phyloP scores from a whole-genome alignment of 176 grass and related monocot species.

The Cocos nucifera region DNA sequence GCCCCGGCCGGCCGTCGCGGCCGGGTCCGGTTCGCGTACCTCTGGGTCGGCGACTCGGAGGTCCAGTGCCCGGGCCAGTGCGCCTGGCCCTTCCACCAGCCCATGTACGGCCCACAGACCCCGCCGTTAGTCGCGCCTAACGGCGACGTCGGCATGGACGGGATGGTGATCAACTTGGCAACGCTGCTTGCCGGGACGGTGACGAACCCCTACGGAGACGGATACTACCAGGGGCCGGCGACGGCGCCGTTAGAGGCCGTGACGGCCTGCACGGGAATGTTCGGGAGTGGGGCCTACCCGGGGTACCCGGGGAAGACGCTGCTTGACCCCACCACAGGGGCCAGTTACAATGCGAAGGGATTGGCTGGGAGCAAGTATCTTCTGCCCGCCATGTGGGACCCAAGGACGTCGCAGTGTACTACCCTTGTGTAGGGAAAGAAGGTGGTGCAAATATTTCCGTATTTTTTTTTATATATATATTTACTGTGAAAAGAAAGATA shows the following conservation, averaged over 20 bases:
- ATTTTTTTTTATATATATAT: slow-evolving; percentile 16
- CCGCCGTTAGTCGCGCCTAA: slow-evolving; percentile 52
- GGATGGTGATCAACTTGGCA: slow-evolving; percentile 55
- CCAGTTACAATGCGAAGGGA: slow-evolving; percentile 50
- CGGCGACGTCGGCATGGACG: slow-evolving; percentile 62
- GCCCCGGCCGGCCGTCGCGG: slow-evolving; percentile 11
- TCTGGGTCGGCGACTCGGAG: slow-evolving; percentile 50
- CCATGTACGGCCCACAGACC: slow-evolving; percentile 42
- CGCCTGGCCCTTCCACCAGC: slow-evolving; percentile 71
- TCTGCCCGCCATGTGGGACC: slow-evolving; percentile 78
- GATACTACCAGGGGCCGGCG: slow-evolving; percentile 49
- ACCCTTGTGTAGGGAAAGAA: slow-evolving; percentile 32
- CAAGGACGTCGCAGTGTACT: slow-evolving; percentile 44
- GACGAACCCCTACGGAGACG: slow-evolving; percentile 62
- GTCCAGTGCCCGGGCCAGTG: slow-evolving; percentile 56
- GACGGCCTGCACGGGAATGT: slow-evolving; percentile 52
- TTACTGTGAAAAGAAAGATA: slow-evolving; percentile 8
- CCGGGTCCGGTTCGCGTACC: slow-evolving; percentile 39
- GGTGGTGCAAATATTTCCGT: neutral
- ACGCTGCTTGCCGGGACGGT: slow-evolving; percentile 40
- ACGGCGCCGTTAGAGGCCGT: slow-evolving; percentile 61
- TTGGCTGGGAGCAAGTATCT: slow-evolving; percentile 35
- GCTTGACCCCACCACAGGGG: slow-evolving; percentile 41
- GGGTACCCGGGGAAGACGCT: slow-evolving; percentile 43
- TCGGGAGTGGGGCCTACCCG: slow-evolving; percentile 49